Evolutionary conservation across 1,284 basidiomycete species (phyloP).

Genomic region (Fomitopsis palustris): DNA sequence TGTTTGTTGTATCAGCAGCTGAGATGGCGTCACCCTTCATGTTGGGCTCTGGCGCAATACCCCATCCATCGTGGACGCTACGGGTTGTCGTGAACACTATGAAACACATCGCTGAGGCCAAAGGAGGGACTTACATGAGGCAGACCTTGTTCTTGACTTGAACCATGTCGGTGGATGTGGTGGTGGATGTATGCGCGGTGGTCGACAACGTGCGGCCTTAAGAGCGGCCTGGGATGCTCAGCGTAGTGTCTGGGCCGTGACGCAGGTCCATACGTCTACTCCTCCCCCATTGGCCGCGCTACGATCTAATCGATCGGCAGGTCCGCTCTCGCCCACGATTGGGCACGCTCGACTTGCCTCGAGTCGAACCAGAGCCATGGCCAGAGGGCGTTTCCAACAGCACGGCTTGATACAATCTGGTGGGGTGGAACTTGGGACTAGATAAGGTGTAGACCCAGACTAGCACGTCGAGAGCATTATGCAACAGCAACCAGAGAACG

Average conservation of each 20-base stretch:
- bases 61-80: constrained; percentile 95
- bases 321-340: not conserved
- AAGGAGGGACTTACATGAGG: constrained; percentile 62
- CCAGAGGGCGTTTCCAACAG: not conserved
- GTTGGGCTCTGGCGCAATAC: constrained; percentile 62
- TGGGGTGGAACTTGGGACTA: no score
- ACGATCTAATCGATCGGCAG: constrained; percentile 3
- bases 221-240: not conserved
- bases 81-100: not conserved
- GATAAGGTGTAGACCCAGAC: no score
- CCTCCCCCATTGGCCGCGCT: not conserved
- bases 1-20: constrained; percentile 78
- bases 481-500: no score
- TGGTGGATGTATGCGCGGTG: not conserved
- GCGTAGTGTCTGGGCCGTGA: not conserved
- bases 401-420: no score
- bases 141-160: constrained; percentile 86
- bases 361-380: not conserved
- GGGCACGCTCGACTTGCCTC: not conserved
- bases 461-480: no score
- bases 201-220: not conserved
- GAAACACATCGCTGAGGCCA: not conserved
- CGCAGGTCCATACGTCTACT: not conserved
- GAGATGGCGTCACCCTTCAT: constrained; percentile 86
- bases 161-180: constrained; percentile 27